These are phyloP conservation scores for Ogataea dorogensis DNA, from an alignment of 805 yeast species.

Conservation along the genomic window DNA sequence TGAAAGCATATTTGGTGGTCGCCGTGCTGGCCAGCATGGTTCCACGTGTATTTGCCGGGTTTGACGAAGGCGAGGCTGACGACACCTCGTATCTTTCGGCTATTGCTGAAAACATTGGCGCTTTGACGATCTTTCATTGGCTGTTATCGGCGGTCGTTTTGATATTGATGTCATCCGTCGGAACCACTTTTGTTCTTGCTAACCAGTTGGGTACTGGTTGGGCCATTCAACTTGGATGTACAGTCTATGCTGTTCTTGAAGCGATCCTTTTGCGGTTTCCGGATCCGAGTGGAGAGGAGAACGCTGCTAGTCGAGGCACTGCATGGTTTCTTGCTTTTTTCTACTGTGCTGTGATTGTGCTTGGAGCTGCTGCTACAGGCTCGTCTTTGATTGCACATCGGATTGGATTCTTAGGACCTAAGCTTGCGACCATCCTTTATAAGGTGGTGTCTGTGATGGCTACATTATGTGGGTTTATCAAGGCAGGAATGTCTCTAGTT, in stretches of 20 bases:
- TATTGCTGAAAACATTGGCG: slow-evolving; percentile 36
- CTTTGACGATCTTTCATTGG: slow-evolving; percentile 66
- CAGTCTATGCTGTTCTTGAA: slow-evolving; percentile 55
- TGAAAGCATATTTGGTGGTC: slow-evolving; percentile 4
- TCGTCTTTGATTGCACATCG: slow-evolving; percentile 36
- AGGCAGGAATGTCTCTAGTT: slow-evolving; percentile 76
- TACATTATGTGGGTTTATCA: slow-evolving; percentile 70
- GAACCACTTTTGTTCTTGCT: slow-evolving; percentile 56
- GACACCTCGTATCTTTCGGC: slow-evolving; percentile 13
- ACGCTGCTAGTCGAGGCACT: slow-evolving; percentile 64
- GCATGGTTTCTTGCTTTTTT: slow-evolving; percentile 58
- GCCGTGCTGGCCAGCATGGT: slow-evolving; percentile 6
- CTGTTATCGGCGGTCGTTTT: slow-evolving; percentile 45
- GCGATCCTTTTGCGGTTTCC: slow-evolving; percentile 58
- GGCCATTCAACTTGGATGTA: slow-evolving; percentile 44
- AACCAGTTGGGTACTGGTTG: slow-evolving; percentile 45
- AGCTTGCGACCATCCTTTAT: slow-evolving; percentile 36
- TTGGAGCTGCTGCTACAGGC: slow-evolving; percentile 57
- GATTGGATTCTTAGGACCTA: slow-evolving; percentile 40
- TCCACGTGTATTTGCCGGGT: slow-evolving; percentile 4
- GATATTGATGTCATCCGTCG: slow-evolving; percentile 55
- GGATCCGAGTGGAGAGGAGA: slow-evolving; percentile 65
- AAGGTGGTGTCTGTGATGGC: slow-evolving; percentile 46
- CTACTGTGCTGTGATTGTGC: slow-evolving; percentile 46
- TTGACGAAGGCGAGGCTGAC: slow-evolving; percentile 12